Conservation (phyloP, 1,139 yeast genomes). For the Schwanniomyces etchellsii region DNA sequence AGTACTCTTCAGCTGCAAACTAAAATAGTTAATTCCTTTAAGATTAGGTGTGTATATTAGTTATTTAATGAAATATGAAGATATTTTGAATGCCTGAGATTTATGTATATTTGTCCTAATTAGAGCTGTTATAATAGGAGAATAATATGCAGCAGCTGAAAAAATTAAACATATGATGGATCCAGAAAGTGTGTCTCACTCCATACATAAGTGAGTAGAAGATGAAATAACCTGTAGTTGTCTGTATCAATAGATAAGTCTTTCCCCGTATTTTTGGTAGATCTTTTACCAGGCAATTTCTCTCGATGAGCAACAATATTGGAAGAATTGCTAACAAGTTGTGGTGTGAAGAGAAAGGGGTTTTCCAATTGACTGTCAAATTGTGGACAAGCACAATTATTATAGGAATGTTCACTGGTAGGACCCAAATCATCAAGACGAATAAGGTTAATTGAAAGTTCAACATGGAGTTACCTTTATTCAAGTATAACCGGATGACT, state of each 20-base stretch:
- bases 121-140: neutral
- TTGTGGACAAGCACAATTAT: constrained; percentile 67
- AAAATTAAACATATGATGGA: constrained; percentile 61
- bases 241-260: constrained; percentile 4
- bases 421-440: constrained; percentile 58
- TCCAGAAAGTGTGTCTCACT: constrained; percentile 62
- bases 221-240: constrained; percentile 38
- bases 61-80: constrained; percentile 2
- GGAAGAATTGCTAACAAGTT: constrained; percentile 65
- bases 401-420: constrained; percentile 66
- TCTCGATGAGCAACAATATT: constrained; percentile 45
- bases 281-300: constrained; percentile 23
- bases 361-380: constrained; percentile 61
- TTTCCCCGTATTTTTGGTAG: constrained; percentile 8
- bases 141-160: constrained; percentile 39
- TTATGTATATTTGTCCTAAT: neutral
- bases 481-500: constrained; percentile 4
- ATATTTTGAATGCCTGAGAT: neutral
- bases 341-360: constrained; percentile 75
- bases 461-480: constrained; percentile 13
- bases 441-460: constrained; percentile 54
- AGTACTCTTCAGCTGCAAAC: constrained; percentile 85
- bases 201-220: constrained; percentile 60
- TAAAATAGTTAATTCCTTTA: constrained; percentile 14
- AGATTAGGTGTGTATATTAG: constrained; percentile 12